Evolutionary conservation across 2,329 filamentous ascomycete species (phyloP).

Genomic region (Cordyceps fumosorosea): DNA sequence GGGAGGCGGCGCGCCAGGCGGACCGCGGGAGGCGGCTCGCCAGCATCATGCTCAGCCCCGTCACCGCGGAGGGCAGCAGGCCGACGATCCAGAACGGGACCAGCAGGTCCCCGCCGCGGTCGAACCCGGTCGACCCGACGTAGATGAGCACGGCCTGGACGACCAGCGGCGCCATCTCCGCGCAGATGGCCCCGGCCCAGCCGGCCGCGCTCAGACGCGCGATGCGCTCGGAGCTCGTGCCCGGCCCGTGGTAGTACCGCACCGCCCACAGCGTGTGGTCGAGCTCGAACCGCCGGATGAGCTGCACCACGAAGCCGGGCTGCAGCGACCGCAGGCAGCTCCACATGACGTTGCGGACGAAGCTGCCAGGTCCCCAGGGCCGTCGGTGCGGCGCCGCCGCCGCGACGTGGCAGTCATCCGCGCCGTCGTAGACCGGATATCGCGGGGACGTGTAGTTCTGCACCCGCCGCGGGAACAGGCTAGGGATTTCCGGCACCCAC

Average conservation of each 20-base stretch:
- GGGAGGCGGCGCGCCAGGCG: not conserved
- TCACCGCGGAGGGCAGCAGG: not conserved
- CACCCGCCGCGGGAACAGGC: not conserved
- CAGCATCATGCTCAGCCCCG: constrained; percentile 4
- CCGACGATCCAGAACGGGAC: constrained; percentile 7
- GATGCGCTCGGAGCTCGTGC: not conserved
- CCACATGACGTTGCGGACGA: constrained; percentile 3
- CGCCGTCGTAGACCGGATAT: not conserved
- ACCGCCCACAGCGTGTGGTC: constrained; percentile 4
- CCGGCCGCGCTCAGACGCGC: not conserved
- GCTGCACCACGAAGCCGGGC: constrained; percentile 5
- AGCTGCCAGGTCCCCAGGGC: not conserved
- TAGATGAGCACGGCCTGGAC: constrained; percentile 9
- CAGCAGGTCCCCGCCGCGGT: not conserved
- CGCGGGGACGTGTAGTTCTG: not conserved
- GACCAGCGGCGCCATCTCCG: not conserved
- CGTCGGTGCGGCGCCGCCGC: not conserved
- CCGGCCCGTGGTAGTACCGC: constrained; percentile 7
- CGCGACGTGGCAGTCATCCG: not conserved
- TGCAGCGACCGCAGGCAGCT: constrained; percentile 9
- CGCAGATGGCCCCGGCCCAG: not conserved
- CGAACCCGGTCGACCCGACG: not conserved
- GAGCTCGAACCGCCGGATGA: not conserved
- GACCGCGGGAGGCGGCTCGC: not conserved
- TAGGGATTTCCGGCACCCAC: not conserved